Evolutionary conservation across 306 rosid genomes (phyloP).

Genomic region (Cicer bijugum): DNA sequence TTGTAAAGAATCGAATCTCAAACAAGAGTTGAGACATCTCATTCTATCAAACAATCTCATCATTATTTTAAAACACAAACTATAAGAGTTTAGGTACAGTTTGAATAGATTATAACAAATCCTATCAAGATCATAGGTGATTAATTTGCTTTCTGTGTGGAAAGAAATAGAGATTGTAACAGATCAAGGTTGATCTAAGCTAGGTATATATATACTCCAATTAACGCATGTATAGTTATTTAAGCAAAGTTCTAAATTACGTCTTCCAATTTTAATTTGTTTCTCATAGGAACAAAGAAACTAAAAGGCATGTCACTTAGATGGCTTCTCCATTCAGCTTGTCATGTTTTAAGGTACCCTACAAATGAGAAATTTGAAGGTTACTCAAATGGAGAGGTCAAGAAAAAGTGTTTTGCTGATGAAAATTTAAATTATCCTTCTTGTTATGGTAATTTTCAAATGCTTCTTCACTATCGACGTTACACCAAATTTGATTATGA

Average conservation of each 20-base stretch:
- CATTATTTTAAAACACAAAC: no score
- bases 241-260: background rate
- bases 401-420: slow-evolving; percentile 33
- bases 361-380: slow-evolving; percentile 10
- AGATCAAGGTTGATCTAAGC: no score
- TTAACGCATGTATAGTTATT: slow-evolving; percentile 29
- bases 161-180: no score
- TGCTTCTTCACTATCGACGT: slow-evolving; percentile 87
- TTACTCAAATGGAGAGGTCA: slow-evolving; percentile 27
- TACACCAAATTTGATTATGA: slow-evolving; percentile 65
- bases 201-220: no score
- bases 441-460: slow-evolving; percentile 57
- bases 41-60: no score
- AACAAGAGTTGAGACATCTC: no score
- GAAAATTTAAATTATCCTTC: background rate
- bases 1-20: no score
- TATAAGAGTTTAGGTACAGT: no score
- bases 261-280: background rate
- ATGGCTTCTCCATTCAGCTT: slow-evolving; percentile 58
- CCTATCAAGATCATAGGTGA: no score
- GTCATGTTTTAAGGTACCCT: slow-evolving; percentile 53
- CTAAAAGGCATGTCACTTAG: slow-evolving; percentile 47
- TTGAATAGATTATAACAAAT: no score
- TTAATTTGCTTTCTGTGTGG: no score
- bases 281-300: slow-evolving; percentile 7